These are phyloP conservation scores for Pyrus hybrid DNA, from an alignment of 331 rosid genomes.

Conservation along the genomic window DNA sequence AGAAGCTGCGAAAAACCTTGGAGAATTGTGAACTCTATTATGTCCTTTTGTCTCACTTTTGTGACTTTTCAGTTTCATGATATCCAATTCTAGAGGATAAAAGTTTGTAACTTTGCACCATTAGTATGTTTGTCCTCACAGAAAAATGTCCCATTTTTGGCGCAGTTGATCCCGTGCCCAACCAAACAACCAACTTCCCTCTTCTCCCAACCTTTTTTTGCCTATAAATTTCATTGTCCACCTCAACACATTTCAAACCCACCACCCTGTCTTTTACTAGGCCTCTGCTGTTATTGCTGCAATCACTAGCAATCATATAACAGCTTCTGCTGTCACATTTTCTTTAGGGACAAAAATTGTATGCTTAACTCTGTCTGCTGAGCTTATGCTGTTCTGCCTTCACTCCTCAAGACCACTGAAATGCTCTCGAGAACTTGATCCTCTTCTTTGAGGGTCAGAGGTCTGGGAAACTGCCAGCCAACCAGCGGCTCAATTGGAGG, in stretches of 20 bases:
- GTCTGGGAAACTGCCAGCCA: constrained; percentile 63
- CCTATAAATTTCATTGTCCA: constrained; percentile 26
- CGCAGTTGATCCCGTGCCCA: constrained; percentile 74
- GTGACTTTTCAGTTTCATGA: not conserved
- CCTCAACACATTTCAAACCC: constrained; percentile 1
- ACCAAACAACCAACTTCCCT: constrained; percentile 28
- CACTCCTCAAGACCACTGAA: constrained; percentile 46
- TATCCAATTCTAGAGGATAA: constrained; percentile 9
- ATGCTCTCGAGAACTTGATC: constrained; percentile 71
- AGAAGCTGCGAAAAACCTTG: constrained; percentile 24
- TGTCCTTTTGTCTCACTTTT: not conserved
- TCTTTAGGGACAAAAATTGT: constrained; percentile 11
- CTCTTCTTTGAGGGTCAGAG: constrained; percentile 90
- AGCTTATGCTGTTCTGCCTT: constrained; percentile 30
- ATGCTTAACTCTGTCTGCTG: constrained; percentile 19
- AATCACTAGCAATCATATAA: no score
- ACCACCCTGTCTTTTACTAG: not conserved
- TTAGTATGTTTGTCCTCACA: not conserved
- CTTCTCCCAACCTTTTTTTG: not conserved
- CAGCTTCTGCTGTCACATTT: constrained; percentile 24
- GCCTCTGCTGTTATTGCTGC: not conserved
- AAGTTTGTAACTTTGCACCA: not conserved
- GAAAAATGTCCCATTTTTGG: constrained; percentile 24
- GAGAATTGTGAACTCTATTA: not conserved
- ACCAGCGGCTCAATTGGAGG: constrained; percentile 62